phyloP scores from a whole-genome alignment of 495 filamentous ascomycete genomes.

The Xylaria grammica region DNA sequence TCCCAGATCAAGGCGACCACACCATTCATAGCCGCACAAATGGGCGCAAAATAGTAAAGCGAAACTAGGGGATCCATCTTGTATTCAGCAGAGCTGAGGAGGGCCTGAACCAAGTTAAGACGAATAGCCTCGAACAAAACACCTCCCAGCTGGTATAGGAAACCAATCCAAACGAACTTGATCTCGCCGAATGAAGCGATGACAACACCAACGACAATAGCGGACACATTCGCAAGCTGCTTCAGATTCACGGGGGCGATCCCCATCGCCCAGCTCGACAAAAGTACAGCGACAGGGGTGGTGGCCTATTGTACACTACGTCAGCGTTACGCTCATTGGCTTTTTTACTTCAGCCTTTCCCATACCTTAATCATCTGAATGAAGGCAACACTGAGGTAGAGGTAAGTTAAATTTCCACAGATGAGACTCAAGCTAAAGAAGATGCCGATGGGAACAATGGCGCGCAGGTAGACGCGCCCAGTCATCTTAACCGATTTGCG shows the following conservation, averaged over 20 bases:
- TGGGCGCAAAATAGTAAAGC: slow-evolving; percentile 93
- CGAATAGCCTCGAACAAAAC: slow-evolving; percentile 90
- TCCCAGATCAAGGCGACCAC: slow-evolving; percentile 80
- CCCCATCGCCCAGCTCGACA: slow-evolving; percentile 83
- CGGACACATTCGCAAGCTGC: slow-evolving; percentile 81
- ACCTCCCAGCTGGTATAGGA: slow-evolving; percentile 84
- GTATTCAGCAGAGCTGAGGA: slow-evolving; percentile 87
- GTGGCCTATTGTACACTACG: slow-evolving; percentile 65
- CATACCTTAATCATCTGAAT: slow-evolving; percentile 93
- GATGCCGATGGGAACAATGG: slow-evolving; percentile 89
- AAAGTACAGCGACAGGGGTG: slow-evolving; percentile 85
- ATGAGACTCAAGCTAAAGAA: slow-evolving; percentile 95
- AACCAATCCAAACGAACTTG: slow-evolving; percentile 84
- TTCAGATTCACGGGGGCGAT: slow-evolving; percentile 77
- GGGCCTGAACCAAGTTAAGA: slow-evolving; percentile 87
- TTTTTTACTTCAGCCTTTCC: not conserved
- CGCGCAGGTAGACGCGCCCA: slow-evolving; percentile 84
- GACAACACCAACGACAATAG: slow-evolving; percentile 88
- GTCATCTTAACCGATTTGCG: slow-evolving; percentile 94
- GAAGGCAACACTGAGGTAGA: slow-evolving; percentile 91
- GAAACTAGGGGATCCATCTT: slow-evolving; percentile 98
- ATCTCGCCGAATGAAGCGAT: slow-evolving; percentile 93
- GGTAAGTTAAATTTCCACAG: slow-evolving; percentile 89
- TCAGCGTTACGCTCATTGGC: slow-evolving; percentile 28
- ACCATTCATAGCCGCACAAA: slow-evolving; percentile 90